These are phyloP conservation scores for Penicillium brevicompactum DNA, from an alignment of 2,329 filamentous ascomycete genomes.

Conservation along the genomic window DNA sequence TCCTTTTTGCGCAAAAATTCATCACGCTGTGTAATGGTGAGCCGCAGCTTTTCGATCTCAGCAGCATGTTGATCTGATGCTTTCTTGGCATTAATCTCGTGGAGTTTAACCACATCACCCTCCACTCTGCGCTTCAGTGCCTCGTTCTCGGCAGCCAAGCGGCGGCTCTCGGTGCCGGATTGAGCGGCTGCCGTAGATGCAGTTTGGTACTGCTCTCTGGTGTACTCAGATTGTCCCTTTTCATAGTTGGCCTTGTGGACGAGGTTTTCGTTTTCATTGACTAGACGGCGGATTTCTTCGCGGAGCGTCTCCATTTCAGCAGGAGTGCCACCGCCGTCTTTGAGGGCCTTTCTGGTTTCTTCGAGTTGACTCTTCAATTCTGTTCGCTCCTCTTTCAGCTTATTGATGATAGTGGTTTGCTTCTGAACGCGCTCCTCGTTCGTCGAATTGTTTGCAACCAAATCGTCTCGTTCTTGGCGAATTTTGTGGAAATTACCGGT, in stretches of 20 bases:
- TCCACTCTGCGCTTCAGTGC: conserved; percentile 39
- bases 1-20: conserved; percentile 45
- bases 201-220: conserved; percentile 49
- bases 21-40: conserved; percentile 38
- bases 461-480: conserved; percentile 38
- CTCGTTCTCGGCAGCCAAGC: conserved; percentile 41
- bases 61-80: conserved; percentile 38
- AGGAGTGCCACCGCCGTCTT: conserved; percentile 41
- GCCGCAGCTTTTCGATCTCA: conserved; percentile 43
- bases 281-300: conserved; percentile 42
- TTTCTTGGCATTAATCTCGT: conserved; percentile 40
- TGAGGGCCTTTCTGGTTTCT: conserved; percentile 42
- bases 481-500: conserved; percentile 40
- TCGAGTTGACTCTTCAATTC: conserved; percentile 42
- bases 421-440: conserved; percentile 37
- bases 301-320: conserved; percentile 44
- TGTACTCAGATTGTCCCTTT: conserved; percentile 48
- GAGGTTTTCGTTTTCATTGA: conserved; percentile 37
- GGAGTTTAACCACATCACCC: conserved; percentile 39
- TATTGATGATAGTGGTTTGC: conserved; percentile 40
- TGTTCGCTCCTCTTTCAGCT: conserved; percentile 44
- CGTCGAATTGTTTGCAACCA: conserved; percentile 32
- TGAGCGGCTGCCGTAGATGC: conserved; percentile 49
- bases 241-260: conserved; percentile 45
- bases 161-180: conserved; percentile 39